Percentiles rank a stretch among this genome's conserved stretches.
phyloP scores from a whole-genome alignment of 1,284 basidiomycete genomes.

The Melampsora americana region DNA sequence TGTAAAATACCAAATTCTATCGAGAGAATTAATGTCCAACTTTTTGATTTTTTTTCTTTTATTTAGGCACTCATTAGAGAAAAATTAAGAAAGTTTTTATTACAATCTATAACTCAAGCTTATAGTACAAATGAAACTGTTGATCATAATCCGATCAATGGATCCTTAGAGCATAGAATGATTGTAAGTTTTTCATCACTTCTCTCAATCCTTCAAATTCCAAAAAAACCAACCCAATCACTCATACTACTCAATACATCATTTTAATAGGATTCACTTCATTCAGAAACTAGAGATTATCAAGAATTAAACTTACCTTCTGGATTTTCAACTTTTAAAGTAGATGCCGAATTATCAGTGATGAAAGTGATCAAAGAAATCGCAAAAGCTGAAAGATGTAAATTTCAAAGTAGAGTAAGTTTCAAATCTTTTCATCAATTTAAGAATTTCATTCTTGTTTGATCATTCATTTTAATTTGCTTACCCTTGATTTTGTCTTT shows the following conservation, averaged over 20 bases:
- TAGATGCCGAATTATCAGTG: not conserved
- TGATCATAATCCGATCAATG: constrained; percentile 1
- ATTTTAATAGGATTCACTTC: not conserved
- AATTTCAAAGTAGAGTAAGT: constrained; percentile 4
- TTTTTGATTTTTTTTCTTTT: no score
- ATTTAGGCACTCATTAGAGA: no score
- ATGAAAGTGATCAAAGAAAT: constrained; percentile 9
- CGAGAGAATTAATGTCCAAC: no score
- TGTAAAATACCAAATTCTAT: no score
- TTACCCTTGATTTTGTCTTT: not conserved
- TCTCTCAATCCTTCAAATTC: no score
- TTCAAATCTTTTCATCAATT: not conserved
- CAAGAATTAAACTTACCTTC: not conserved
- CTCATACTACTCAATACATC: not conserved
- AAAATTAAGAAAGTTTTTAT: no score
- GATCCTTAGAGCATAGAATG: constrained; percentile 6
- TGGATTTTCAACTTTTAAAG: not conserved
- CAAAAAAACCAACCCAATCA: not conserved
- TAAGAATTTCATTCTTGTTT: no score
- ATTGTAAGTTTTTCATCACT: not conserved
- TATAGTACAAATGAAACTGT: not conserved
- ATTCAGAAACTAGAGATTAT: not conserved
- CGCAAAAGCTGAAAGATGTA: not conserved
- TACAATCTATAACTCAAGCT: not conserved
- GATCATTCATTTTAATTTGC: no score